Base-by-base conservation (phyloP, 2,329 filamentous ascomycete species). In the Penicillium sp. region DNA sequence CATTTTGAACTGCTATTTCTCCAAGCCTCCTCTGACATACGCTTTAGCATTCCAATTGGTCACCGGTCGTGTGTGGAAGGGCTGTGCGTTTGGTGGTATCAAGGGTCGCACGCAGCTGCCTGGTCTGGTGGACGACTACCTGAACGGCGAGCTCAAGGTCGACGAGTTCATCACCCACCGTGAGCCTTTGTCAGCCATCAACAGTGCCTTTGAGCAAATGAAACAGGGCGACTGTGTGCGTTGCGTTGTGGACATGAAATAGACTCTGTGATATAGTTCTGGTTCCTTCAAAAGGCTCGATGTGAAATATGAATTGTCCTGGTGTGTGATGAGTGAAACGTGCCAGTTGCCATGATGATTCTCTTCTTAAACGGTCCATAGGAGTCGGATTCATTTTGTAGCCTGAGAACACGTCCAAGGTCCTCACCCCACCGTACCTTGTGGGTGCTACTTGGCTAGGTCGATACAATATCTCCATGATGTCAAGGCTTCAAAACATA, bases 121-220 rank as follows among this genome's bases (percentile, higher is more conserved):
- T 32, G 81, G 76, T 42, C 80, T 98, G 27, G 88, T 98, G 15
- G 72, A 80, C 52, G 90, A 96, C 68, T 98, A 98, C 71, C 75
- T 93, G 66, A 76, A 77, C 36, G 89, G 89, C 55, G 78, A 84
- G 61, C 82, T 98, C 62, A 96, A 95, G 81, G 92, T 96, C 30
- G 90, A 96, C 64, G 92, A 98, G 73, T 96, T 96, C 74, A 96
- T 98, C 71, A 98, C 92, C 20, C 92, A 98, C 73, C 81, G 89
- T 55, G 86, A 94, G 72, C 77, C 75, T 3, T 73, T 98, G 30
- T 70, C 71, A 44, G 79, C 84, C 58, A 94, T 98, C 68, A 96
- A 96, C 75, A 72, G 75, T 35, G 90, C 88, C 13, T 98, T 95
- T 59, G 79, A 87, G 50, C 80, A 84, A 55, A 98, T 98, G 92